A percentile compares a stretch with the other conserved stretches of the same genome.
Evolutionary conservation across 2,329 filamentous ascomycete genomes (phyloP).

Genomic region (Talaromyces funiculosus): DNA sequence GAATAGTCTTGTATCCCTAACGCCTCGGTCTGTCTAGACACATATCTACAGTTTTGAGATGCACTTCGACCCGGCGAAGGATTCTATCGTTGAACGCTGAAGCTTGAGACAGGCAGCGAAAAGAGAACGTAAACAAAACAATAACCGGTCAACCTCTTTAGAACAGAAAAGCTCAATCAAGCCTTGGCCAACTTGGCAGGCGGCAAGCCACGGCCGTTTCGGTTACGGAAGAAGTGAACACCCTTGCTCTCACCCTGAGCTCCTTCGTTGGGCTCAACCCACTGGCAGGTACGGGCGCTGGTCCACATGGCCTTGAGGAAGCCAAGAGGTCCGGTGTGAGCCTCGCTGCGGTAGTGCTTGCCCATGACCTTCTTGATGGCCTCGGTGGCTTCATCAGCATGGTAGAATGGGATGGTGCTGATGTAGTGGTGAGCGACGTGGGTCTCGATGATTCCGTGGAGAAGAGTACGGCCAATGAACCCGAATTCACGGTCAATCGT

Average conservation of each 20-base stretch:
- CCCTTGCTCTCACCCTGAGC: slow-evolving; percentile 75
- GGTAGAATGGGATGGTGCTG: slow-evolving; percentile 92
- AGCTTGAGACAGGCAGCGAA: neutral
- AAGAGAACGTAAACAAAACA: neutral
- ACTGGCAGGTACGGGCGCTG: slow-evolving; percentile 83
- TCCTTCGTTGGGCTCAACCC: slow-evolving; percentile 86
- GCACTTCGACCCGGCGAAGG: slow-evolving; percentile 1
- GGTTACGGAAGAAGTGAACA: slow-evolving; percentile 92
- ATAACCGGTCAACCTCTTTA: no score
- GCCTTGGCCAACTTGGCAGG: slow-evolving; percentile 39
- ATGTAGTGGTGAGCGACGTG: slow-evolving; percentile 98
- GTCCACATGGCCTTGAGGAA: slow-evolving; percentile 81
- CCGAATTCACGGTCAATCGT: slow-evolving; percentile 97
- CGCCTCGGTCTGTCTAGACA: slow-evolving; percentile 2
- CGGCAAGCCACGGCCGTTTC: slow-evolving; percentile 71
- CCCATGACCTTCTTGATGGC: slow-evolving; percentile 96
- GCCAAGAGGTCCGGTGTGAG: slow-evolving; percentile 67
- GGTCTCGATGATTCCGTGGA: slow-evolving; percentile 96
- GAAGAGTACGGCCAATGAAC: slow-evolving; percentile 81
- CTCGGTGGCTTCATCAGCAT: slow-evolving; percentile 89
- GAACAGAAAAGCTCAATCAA: neutral
- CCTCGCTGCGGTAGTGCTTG: slow-evolving; percentile 83
- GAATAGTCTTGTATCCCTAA: neutral
- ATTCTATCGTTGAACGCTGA: neutral
- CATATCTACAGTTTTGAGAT: slow-evolving; percentile 9